A percentile compares a stretch with the other conserved stretches of the same genome.
Conservation (phyloP, 208 protist species). For the Porcisia deanei region DNA sequence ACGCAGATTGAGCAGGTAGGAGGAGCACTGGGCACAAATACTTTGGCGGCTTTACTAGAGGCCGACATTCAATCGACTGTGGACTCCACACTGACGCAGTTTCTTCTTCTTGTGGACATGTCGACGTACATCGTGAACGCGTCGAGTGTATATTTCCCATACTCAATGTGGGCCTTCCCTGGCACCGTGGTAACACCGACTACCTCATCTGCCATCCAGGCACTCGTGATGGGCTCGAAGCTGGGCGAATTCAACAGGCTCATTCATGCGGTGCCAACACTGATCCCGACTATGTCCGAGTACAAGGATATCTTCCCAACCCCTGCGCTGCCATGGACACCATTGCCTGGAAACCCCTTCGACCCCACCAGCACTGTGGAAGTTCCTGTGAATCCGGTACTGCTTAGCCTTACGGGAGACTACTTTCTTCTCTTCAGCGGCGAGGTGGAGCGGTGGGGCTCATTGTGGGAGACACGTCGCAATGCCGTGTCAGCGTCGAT, state of each 20-base stretch:
- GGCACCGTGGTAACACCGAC: not conserved
- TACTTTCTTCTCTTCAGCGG: slow-evolving; percentile 23
- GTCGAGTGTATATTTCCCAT: slow-evolving; percentile 17
- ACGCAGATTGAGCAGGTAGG: not conserved
- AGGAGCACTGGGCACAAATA: too few species aligned
- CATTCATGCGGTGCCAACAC: not conserved
- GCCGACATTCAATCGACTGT: slow-evolving; percentile 14
- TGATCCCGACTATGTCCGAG: not conserved
- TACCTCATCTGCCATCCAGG: not conserved
- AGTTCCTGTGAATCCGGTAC: not conserved
- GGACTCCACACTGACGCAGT: not conserved
- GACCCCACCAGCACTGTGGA: not conserved
- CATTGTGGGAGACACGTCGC: slow-evolving; percentile 9
- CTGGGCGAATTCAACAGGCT: slow-evolving; percentile 8
- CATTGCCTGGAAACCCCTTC: slow-evolving; percentile 12
- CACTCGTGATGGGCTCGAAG: not conserved
- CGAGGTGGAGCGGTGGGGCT: not conserved
- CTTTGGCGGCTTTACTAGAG: slow-evolving; percentile 5
- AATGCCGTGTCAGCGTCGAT: not conserved
- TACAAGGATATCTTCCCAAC: slow-evolving; percentile 7
- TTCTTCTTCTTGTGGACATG: slow-evolving; percentile 2
- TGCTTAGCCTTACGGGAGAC: slow-evolving; percentile 10
- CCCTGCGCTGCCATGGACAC: not conserved
- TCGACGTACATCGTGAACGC: slow-evolving; percentile 9
- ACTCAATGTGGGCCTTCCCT: slow-evolving; percentile 21